phyloP scores from a whole-genome alignment of 2,329 filamentous ascomycete genomes.

The Cyanodermella asteris region DNA sequence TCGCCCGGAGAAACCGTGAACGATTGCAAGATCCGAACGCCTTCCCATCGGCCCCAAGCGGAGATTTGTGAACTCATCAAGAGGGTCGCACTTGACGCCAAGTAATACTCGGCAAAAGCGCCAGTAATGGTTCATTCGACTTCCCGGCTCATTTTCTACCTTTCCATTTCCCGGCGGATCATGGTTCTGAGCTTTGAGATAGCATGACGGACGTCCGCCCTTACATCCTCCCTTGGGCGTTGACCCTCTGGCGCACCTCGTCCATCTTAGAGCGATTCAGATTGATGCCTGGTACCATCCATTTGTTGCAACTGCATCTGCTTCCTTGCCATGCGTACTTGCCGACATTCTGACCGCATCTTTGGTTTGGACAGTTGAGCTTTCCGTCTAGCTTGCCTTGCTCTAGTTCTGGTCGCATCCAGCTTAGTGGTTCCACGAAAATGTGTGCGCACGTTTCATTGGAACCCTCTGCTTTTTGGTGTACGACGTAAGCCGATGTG shows the following conservation, averaged over 20 bases:
- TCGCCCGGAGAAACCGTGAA: conserved; percentile 61
- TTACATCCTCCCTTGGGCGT: conserved; percentile 1
- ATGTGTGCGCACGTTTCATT: conserved; percentile 49
- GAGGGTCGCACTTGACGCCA: conserved; percentile 3
- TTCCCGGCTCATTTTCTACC: too few relatives aligned
- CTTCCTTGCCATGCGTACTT: conserved; percentile 95
- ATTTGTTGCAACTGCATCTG: conserved; percentile 72
- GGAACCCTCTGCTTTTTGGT: conserved; percentile 28
- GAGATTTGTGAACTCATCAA: conserved; percentile 14
- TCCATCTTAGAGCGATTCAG: conserved; percentile 67
- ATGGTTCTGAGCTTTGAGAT: too few relatives aligned
- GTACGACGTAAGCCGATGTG: conserved; percentile 43
- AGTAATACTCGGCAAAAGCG: too few relatives aligned
- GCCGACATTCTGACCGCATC: conserved; percentile 65
- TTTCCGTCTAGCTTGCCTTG: conserved; percentile 65
- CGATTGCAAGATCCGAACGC: conserved; percentile 53
- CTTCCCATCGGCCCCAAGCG: conserved; percentile 69
- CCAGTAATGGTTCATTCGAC: too few relatives aligned
- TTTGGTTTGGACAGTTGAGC: conserved; percentile 55
- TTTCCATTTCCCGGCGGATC: too few relatives aligned
- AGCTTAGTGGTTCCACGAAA: conserved; percentile 78
- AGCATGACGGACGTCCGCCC: too few relatives aligned
- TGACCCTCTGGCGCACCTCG: conserved; percentile 23
- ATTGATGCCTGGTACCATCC: conserved; percentile 80
- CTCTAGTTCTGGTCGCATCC: conserved; percentile 81